Evolutionary conservation across 2,329 filamentous ascomycete species (phyloP).

Genomic region (Epichloe amarillans): DNA sequence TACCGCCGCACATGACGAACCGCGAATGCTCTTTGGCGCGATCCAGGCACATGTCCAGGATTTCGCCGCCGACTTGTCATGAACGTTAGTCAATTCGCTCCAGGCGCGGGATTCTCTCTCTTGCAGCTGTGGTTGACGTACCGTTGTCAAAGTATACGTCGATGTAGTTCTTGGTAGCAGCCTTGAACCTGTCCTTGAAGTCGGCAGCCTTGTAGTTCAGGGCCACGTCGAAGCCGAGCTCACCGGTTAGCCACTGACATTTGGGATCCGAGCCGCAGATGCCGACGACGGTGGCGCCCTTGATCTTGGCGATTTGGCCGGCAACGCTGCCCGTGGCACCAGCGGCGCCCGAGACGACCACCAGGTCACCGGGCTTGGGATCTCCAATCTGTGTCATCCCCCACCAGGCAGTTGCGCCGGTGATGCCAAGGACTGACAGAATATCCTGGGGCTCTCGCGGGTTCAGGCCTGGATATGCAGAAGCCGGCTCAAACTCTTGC

Average conservation of each 20-base stretch:
- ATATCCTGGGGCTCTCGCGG: slow-evolving; percentile 38
- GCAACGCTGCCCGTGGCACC: slow-evolving; percentile 66
- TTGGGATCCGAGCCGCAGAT: slow-evolving; percentile 55
- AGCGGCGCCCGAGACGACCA: slow-evolving; percentile 66
- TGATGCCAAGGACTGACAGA: slow-evolving; percentile 49
- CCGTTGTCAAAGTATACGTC: slow-evolving; percentile 62
- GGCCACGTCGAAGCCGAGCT: slow-evolving; percentile 53
- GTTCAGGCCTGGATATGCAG: slow-evolving; percentile 25
- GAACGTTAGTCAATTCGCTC: neutral
- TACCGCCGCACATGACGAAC: slow-evolving; percentile 59
- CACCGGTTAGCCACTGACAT: slow-evolving; percentile 48
- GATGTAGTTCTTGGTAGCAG: slow-evolving; percentile 44
- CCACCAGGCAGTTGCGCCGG: slow-evolving; percentile 64
- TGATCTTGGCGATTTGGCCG: slow-evolving; percentile 65
- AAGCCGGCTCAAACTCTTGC: slow-evolving; percentile 30
- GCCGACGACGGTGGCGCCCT: slow-evolving; percentile 48
- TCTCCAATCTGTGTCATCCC: slow-evolving; percentile 57
- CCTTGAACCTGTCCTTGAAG: slow-evolving; percentile 46
- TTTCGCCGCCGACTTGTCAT: slow-evolving; percentile 49
- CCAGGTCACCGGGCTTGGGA: slow-evolving; percentile 55
- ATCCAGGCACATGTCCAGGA: slow-evolving; percentile 50
- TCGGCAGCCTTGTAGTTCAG: slow-evolving; percentile 56
- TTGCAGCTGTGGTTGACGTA: slow-evolving; percentile 9
- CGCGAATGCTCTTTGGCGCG: slow-evolving; percentile 49
- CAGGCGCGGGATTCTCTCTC: no score